phyloP scores from a whole-genome alignment of 352 stramenopile species.

The Pythium brachiatum region DNA sequence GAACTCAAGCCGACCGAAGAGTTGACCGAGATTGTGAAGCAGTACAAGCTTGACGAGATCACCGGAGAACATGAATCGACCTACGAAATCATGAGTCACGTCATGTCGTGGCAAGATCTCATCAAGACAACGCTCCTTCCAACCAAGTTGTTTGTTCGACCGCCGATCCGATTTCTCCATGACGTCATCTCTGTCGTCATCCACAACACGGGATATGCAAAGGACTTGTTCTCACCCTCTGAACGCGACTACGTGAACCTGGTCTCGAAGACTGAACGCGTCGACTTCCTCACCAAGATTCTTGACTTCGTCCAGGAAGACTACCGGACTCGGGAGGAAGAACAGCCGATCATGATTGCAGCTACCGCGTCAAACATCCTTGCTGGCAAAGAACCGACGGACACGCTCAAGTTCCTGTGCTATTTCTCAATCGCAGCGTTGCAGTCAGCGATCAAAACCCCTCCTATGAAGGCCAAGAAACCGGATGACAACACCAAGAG shows the following conservation, averaged over 20 bases:
- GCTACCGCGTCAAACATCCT: conserved; percentile 77
- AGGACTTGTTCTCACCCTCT: conserved; percentile 38
- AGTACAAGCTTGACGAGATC: conserved; percentile 45
- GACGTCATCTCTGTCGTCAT: conserved; percentile 75
- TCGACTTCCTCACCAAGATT: conserved; percentile 72
- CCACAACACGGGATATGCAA: conserved; percentile 59
- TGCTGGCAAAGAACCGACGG: conserved; percentile 66
- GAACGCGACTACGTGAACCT: conserved; percentile 72
- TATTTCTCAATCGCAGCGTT: conserved; percentile 61
- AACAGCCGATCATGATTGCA: conserved; percentile 44
- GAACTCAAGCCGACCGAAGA: conserved; percentile 35
- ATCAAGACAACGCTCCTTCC: conserved; percentile 67
- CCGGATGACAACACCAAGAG: not conserved
- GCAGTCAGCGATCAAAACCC: conserved; percentile 43
- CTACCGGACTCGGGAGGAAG: conserved; percentile 34
- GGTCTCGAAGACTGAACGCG: conserved; percentile 64
- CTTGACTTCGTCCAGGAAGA: conserved; percentile 67
- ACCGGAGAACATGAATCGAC: conserved; percentile 59
- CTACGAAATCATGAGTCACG: conserved; percentile 56
- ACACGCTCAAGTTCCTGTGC: conserved; percentile 77
- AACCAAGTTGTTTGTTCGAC: conserved; percentile 67
- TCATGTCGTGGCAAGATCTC: conserved; percentile 80
- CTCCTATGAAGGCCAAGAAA: not conserved
- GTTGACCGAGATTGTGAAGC: conserved; percentile 32
- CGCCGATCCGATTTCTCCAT: conserved; percentile 80